A percentile compares a stretch with the other conserved stretches of the same genome.
Conservation (phyloP, 2,329 filamentous ascomycete species). For the Fusarium mangiferae region DNA sequence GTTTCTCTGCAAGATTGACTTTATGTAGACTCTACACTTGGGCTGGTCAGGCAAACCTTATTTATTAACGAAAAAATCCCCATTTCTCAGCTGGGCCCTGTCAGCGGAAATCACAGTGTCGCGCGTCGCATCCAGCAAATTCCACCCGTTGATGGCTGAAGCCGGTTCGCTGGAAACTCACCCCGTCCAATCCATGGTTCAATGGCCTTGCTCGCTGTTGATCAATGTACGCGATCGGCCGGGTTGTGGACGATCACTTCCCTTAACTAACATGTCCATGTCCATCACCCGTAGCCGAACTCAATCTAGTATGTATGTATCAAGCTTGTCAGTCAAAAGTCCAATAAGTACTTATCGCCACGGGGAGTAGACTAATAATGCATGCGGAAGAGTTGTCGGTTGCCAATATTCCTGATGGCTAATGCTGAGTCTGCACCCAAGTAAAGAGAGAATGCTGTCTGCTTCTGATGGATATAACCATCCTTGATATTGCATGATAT, state of each 20-base stretch:
- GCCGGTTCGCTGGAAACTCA: not conserved
- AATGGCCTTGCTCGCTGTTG: constrained; percentile 2
- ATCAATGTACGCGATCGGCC: constrained; percentile 29
- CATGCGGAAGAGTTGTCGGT: not conserved
- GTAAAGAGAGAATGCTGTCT: not conserved
- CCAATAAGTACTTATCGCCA: not conserved
- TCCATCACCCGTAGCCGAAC: constrained; percentile 31
- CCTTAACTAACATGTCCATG: constrained; percentile 8
- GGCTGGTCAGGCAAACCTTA: constrained; percentile 4
- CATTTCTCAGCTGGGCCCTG: constrained; percentile 15
- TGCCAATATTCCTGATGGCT: not conserved
- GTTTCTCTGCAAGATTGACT: constrained; percentile 1
- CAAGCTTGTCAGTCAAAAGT: constrained; percentile 12
- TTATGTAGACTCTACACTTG: not conserved
- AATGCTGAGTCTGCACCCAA: not conserved
- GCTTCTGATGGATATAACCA: not conserved
- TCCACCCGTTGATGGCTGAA: not conserved
- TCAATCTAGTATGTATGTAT: not conserved
- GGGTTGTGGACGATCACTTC: constrained; percentile 24
- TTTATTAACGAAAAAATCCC: not conserved
- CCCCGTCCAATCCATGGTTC: not conserved
- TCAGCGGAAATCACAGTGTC: constrained; percentile 12
- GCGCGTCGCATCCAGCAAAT: not conserved
- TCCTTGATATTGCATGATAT: constrained; percentile 7
- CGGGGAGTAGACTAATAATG: not conserved